phyloP scores from a whole-genome alignment of 2,329 filamentous ascomycete species.

The Helotiales sp. region DNA sequence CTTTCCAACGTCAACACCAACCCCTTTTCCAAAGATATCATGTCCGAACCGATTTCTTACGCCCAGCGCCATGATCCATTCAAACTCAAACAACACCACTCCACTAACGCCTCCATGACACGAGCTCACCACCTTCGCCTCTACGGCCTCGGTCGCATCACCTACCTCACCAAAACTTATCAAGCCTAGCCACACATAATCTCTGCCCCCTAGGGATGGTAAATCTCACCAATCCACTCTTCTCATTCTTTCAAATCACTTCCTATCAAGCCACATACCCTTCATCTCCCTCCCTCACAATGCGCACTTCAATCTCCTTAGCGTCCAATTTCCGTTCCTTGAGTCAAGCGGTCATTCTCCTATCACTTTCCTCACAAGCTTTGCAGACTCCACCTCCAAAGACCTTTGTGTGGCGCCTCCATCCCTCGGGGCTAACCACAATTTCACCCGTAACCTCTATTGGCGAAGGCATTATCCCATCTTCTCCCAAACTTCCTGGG shows the following conservation, averaged over 20 bases:
- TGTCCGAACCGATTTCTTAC: no score
- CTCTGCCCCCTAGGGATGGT: background rate
- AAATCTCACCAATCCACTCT: background rate
- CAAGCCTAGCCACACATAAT: background rate
- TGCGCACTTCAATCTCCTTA: background rate
- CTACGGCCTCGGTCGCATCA: background rate
- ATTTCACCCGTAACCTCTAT: constrained; percentile 24
- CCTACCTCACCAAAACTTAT: background rate
- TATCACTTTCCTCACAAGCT: constrained; percentile 25
- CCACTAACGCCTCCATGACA: background rate
- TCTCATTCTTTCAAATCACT: background rate
- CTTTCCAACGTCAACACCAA: background rate
- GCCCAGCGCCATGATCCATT: background rate
- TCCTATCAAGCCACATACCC: background rate
- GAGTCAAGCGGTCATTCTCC: constrained; percentile 11
- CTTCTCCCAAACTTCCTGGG: background rate
- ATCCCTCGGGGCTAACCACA: constrained; percentile 19
- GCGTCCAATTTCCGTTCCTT: background rate
- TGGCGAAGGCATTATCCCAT: background rate
- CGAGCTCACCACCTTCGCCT: background rate
- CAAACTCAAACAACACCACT: background rate
- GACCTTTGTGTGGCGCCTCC: constrained; percentile 28
- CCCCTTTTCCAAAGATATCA: background rate
- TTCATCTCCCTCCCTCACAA: background rate
- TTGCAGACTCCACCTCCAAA: constrained; percentile 29